Evolutionary conservation across 2,329 filamentous ascomycete genomes (phyloP), one percentile per base, ranked within the genome.

Genomic region (Diaporthe nobilis): DNA sequence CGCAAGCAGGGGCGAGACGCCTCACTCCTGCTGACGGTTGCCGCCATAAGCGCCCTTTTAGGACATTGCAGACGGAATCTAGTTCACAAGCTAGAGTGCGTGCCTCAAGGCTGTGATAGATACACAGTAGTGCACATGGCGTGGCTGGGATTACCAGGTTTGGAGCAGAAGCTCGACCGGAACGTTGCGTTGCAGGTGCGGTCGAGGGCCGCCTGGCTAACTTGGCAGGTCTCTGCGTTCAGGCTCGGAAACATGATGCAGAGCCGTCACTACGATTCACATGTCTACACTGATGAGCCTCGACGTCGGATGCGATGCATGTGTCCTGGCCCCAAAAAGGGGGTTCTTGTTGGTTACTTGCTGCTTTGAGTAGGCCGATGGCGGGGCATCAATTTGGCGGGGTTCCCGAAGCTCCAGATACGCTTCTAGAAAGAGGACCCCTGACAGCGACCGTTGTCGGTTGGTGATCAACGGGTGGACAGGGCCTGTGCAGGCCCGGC

Each of bases 1-100:
- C 75, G 75, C 75, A 77, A 75, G 75, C 73, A 75, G 73, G n/a
- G 75, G 75, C 73, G 68, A 73, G 49, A 71, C 28, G 15, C 49
- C 53, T 71, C 47, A 4, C 9, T 55, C 73, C 67, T 55, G 34
- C 57, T 42, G 34, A 42, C n/a, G n/a, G 65, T n/a, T 34, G 49
- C 65, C 65, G 47, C 65, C 31, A 20, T 53, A 53, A 53, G 65
- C 47, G 65, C 49, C 65, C 8, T 42, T 70, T 37, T 10, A 12
- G 65, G n/a, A 7, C 49, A 9, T 55, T 20, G n/a, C 1, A 68
- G 44, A 28, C n/a, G 25, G 47, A 0, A 31, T 37, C 15, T 65
- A 47, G 60, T 65, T 22, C 15, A 37, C 13, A 53, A 37, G 47
- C 47, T 68, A 53, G 44, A 42, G 31, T 31, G 34, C 49, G 28